These are phyloP conservation scores for Fusarium chaquense DNA, from an alignment of 2,329 filamentous ascomycete species.

Conservation along the genomic window DNA sequence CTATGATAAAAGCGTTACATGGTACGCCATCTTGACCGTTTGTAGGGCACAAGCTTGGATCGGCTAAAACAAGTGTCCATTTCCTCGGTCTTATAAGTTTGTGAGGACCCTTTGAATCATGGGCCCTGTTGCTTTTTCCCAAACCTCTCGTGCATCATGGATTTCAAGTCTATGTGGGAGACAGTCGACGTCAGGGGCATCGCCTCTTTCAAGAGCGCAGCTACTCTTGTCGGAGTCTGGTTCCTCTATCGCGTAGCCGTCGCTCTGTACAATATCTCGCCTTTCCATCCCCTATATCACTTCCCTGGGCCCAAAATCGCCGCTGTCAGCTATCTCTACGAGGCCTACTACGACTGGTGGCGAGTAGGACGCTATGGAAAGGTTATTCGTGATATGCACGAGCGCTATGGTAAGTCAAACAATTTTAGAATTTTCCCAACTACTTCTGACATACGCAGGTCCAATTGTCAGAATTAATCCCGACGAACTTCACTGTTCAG, in stretches of 20 bases:
- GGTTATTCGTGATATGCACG: constrained; percentile 53
- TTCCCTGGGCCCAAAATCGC: constrained; percentile 56
- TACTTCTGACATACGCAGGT: constrained; percentile 27
- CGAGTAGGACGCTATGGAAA: constrained; percentile 52
- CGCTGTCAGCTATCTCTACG: constrained; percentile 53
- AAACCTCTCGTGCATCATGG: neutral
- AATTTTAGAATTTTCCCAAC: accelerated
- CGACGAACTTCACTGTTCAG: constrained; percentile 55
- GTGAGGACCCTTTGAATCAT: accelerated
- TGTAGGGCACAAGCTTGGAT: neutral
- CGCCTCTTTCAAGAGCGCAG: neutral
- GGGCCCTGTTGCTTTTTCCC: too few species aligned
- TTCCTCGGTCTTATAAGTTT: neutral
- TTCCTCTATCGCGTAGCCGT: constrained; percentile 48
- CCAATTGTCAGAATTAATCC: constrained; percentile 57
- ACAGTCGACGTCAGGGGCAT: neutral
- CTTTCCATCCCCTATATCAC: constrained; percentile 53
- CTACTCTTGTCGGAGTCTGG: constrained; percentile 45
- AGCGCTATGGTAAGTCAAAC: constrained; percentile 50
- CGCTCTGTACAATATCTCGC: constrained; percentile 55
- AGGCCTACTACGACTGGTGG: constrained; percentile 56
- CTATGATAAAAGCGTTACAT: neutral
- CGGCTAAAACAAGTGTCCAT: neutral
- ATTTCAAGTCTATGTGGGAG: neutral
- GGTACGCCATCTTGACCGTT: neutral